Conservation (phyloP, 2,329 filamentous ascomycete genomes). For the Claviceps sp. region DNA sequence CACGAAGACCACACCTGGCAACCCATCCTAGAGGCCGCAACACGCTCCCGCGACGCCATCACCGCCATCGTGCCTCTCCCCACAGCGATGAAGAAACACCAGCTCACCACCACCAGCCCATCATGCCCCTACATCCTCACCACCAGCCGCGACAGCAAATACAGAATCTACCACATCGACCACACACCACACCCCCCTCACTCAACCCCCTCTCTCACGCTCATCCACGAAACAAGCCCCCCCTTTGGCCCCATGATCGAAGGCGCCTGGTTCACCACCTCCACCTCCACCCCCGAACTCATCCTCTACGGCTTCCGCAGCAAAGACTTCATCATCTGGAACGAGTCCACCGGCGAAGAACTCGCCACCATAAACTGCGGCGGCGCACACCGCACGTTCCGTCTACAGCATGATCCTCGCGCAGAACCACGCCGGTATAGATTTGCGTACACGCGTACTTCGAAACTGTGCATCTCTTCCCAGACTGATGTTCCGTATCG, state of each 20-base stretch:
- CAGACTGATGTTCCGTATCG: slow-evolving; percentile 24
- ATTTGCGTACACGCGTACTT: slow-evolving; percentile 66
- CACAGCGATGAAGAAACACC: slow-evolving; percentile 5
- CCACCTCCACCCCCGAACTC: slow-evolving; percentile 32
- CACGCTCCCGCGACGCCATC: slow-evolving; percentile 47
- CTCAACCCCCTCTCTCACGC: slow-evolving; percentile 18
- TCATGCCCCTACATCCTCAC: slow-evolving; percentile 43
- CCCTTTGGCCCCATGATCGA: slow-evolving; percentile 68
- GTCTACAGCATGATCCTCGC: slow-evolving; percentile 18
- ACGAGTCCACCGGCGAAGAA: slow-evolving; percentile 57
- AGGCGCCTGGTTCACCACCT: slow-evolving; percentile 44
- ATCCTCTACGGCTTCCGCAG: slow-evolving; percentile 71
- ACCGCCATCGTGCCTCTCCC: slow-evolving; percentile 47
- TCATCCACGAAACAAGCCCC: slow-evolving; percentile 54
- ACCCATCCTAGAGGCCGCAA: slow-evolving; percentile 21
- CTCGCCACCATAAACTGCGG: slow-evolving; percentile 66
- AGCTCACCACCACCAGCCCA: slow-evolving; percentile 2
- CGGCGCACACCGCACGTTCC: slow-evolving; percentile 69
- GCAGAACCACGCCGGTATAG: slow-evolving; percentile 22
- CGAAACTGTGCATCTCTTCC: slow-evolving; percentile 34
- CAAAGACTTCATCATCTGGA: slow-evolving; percentile 69
- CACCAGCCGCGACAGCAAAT: slow-evolving; percentile 65
- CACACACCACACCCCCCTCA: slow-evolving; percentile 6
- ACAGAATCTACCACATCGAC: slow-evolving; percentile 45
- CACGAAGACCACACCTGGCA: slow-evolving; percentile 14